phyloP scores from a whole-genome alignment of 179 eudicot species.

The Corrigiola litoralis region DNA sequence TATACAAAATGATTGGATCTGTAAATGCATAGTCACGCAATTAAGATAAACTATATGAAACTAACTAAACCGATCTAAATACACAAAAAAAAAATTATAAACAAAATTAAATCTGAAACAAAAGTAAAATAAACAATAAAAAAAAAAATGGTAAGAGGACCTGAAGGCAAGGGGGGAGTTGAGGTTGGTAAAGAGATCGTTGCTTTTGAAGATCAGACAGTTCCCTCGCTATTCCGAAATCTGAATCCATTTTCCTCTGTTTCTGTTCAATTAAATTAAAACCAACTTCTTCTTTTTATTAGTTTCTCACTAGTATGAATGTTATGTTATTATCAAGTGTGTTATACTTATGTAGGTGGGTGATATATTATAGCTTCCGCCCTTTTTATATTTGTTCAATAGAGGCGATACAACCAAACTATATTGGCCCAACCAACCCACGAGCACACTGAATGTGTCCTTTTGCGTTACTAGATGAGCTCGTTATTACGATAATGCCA shows the following conservation, averaged over 20 bases:
- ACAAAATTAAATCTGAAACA: not conserved
- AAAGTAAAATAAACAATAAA: not conserved
- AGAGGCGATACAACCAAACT: too few species aligned
- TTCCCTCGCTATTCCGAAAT: constrained; percentile 43
- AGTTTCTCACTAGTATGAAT: not conserved
- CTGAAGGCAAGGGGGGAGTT: constrained; percentile 58
- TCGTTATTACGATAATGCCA: too few species aligned
- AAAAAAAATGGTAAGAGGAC: constrained; percentile 4
- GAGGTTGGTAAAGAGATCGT: constrained; percentile 45
- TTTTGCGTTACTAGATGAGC: too few species aligned
- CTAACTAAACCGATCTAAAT: not conserved
- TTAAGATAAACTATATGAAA: not conserved
- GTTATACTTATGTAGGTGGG: too few species aligned
- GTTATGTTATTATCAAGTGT: too few species aligned
- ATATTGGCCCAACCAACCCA: too few species aligned
- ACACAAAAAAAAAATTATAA: not conserved
- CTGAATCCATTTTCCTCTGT: constrained; percentile 37
- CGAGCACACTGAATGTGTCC: too few species aligned
- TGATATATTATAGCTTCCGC: too few species aligned
- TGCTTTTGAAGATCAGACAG: constrained; percentile 50
- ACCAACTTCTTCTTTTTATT: not conserved
- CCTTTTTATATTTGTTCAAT: too few species aligned
- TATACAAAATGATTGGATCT: not conserved
- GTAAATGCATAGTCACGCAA: too few species aligned
- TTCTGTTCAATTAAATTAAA: not conserved